Conservation (phyloP, 2,329 filamentous ascomycete species). For the Verticillium klebahnii region DNA sequence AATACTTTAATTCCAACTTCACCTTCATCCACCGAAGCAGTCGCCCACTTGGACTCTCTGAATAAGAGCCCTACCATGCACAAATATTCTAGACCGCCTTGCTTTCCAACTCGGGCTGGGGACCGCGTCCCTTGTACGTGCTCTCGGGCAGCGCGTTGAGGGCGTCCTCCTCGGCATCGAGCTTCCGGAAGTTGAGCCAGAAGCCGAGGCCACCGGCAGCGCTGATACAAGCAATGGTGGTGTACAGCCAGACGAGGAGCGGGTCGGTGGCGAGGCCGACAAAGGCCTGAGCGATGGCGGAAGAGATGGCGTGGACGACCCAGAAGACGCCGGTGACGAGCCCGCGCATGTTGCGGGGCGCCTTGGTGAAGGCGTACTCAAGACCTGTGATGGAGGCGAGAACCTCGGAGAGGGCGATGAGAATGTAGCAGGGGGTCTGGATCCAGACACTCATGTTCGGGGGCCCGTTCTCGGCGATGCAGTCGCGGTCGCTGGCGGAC, state of each 20-base stretch:
- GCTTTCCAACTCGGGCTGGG: background rate
- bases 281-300: conserved; percentile 49
- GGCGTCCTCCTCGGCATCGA: conserved; percentile 57
- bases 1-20: background rate
- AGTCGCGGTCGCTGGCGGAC: conserved; percentile 36
- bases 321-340: conserved; percentile 51
- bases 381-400: conserved; percentile 35
- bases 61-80: background rate
- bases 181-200: conserved; percentile 52
- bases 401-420: conserved; percentile 24
- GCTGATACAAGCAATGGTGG: conserved; percentile 51
- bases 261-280: conserved; percentile 36
- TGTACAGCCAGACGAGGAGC: conserved; percentile 62
- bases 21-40: background rate
- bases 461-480: conserved; percentile 23
- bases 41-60: background rate
- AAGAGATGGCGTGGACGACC: conserved; percentile 54
- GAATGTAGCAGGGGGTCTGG: conserved; percentile 29
- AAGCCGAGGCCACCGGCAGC: conserved; percentile 53
- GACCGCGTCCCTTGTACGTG: conserved; percentile 5
- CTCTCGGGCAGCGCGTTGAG: conserved; percentile 47
- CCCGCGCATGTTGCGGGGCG: conserved; percentile 59
- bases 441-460: conserved; percentile 50
- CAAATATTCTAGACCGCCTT: background rate
- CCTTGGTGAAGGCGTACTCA: conserved; percentile 62